Evolutionary conservation across 2,329 filamentous ascomycete genomes (phyloP).

Genomic region (Neocucurbitaria cava): DNA sequence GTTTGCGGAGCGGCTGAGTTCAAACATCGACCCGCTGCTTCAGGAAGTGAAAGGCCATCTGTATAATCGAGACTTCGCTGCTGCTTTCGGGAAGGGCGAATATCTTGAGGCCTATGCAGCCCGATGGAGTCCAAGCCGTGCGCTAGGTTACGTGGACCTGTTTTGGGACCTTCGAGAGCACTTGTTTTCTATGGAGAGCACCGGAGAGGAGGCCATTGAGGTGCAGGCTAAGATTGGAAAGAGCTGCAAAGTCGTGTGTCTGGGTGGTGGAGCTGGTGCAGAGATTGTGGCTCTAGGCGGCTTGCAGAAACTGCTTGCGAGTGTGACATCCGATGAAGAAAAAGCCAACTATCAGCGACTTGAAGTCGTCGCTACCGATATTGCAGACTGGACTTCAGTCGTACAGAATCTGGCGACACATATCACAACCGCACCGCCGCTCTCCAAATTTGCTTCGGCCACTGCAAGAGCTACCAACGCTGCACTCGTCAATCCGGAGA

Average conservation of each 20-base stretch:
- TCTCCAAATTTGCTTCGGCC: slow-evolving; percentile 58
- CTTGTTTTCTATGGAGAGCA: neutral
- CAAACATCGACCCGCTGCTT: slow-evolving; percentile 64
- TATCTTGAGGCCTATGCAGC: slow-evolving; percentile 84
- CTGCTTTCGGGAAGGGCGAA: slow-evolving; percentile 75
- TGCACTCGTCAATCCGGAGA: slow-evolving; percentile 41
- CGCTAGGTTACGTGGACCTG: slow-evolving; percentile 78
- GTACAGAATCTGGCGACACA: slow-evolving; percentile 64
- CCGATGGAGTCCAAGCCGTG: slow-evolving; percentile 87
- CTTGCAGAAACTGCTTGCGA: slow-evolving; percentile 52
- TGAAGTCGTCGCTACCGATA: slow-evolving; percentile 74
- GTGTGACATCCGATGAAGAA: slow-evolving; percentile 2
- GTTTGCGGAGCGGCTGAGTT: slow-evolving; percentile 56
- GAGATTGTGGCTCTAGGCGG: slow-evolving; percentile 71
- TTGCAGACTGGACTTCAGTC: slow-evolving; percentile 77
- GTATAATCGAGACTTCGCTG: slow-evolving; percentile 82
- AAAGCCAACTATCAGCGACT: slow-evolving; percentile 3
- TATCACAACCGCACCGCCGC: slow-evolving; percentile 59
- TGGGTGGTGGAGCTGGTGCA: slow-evolving; percentile 71
- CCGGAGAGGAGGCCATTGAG: neutral
- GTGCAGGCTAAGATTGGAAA: neutral
- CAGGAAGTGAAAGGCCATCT: slow-evolving; percentile 87
- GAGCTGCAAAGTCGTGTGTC: slow-evolving; percentile 57
- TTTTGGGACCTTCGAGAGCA: slow-evolving; percentile 51
- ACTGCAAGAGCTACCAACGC: slow-evolving; percentile 52